Percentiles rank a stretch among this genome's conserved stretches.
These are phyloP conservation scores for Chaetomium sp. DNA, from an alignment of 2,329 filamentous ascomycete genomes.

Conservation along the genomic window DNA sequence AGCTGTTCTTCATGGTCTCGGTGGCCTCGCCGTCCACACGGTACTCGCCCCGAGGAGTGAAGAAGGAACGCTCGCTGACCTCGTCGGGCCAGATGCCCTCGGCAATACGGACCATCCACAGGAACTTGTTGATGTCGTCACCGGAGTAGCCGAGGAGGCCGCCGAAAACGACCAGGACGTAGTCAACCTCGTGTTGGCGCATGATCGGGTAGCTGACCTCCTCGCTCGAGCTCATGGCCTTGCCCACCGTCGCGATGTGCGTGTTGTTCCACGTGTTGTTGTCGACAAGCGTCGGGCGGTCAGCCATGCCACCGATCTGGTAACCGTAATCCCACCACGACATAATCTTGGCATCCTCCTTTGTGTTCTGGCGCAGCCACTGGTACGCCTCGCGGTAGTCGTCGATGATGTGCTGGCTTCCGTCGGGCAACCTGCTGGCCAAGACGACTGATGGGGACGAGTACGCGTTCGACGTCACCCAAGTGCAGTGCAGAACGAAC, in stretches of 20 bases:
- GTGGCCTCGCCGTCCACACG: constrained; percentile 90
- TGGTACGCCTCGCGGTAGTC: constrained; percentile 99
- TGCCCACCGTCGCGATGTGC: constrained; percentile 97
- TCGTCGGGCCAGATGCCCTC: constrained; percentile 99
- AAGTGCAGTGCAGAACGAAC: constrained; percentile 97
- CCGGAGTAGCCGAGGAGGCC: constrained; percentile 95
- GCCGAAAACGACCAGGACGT: constrained; percentile 96
- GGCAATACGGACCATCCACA: constrained; percentile 99
- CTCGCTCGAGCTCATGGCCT: constrained; percentile 96
- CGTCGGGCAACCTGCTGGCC: constrained; percentile 88
- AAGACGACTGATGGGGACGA: constrained; percentile 97
- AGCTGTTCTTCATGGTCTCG: constrained; percentile 96
- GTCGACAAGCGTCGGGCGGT: constrained; percentile 93
- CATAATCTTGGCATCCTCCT: constrained; percentile 96
- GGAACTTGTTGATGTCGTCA: constrained; percentile 99
- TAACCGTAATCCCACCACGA: constrained; percentile 99
- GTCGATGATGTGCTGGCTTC: constrained; percentile 97
- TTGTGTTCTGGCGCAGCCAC: constrained; percentile 97
- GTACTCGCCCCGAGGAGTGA: constrained; percentile 92
- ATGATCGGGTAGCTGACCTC: constrained; percentile 99
- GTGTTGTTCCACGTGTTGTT: constrained; percentile 99
- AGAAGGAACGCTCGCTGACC: constrained; percentile 95
- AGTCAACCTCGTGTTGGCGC: constrained; percentile 97
- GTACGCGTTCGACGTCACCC: constrained; percentile 99
- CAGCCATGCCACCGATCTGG: constrained; percentile 99